These are phyloP conservation scores for Tilletia walkeri DNA, from an alignment of 1,284 basidiomycete genomes.

Conservation along the genomic window DNA sequence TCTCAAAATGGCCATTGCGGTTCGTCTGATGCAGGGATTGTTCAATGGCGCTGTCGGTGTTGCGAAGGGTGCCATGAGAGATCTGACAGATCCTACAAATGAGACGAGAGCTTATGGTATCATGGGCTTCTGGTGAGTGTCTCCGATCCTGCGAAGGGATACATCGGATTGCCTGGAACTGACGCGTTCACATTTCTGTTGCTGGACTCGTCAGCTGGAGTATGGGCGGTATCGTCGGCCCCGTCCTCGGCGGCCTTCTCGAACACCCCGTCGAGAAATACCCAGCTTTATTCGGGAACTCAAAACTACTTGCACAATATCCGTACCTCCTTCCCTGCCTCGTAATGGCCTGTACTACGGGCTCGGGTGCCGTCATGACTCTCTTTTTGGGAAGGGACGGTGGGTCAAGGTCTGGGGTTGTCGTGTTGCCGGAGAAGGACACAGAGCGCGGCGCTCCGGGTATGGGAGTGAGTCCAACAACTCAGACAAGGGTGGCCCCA, in stretches of 20 bases:
- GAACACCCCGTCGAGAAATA: constrained; percentile 73
- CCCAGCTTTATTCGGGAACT: constrained; percentile 67
- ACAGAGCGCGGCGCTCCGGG: constrained; percentile 20
- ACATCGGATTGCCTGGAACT: no score
- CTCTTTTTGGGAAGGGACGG: constrained; percentile 88
- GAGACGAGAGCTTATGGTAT: constrained; percentile 91
- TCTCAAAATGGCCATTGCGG: constrained; percentile 69
- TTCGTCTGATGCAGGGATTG: constrained; percentile 88
- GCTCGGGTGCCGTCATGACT: constrained; percentile 73
- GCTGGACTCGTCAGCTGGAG: constrained; percentile 66
- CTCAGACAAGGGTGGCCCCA: constrained; percentile 32
- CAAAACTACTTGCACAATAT: constrained; percentile 70
- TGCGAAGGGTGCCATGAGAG: constrained; percentile 75
- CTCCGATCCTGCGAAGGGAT: neutral
- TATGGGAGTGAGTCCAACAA: neutral
- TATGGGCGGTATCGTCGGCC: constrained; percentile 74
- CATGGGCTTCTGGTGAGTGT: constrained; percentile 71
- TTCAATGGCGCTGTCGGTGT: constrained; percentile 94
- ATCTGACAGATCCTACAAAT: constrained; percentile 83
- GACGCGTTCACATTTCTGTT: no score
- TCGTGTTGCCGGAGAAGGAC: constrained; percentile 41
- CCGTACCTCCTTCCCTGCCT: constrained; percentile 89
- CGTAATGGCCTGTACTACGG: constrained; percentile 59
- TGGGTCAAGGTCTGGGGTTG: constrained; percentile 39
- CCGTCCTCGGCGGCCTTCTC: constrained; percentile 69